Percentiles rank a stretch among this genome's conserved stretches.
Conservation (phyloP, 768 basidiomycete genomes). For the Hygrophorus russula region DNA sequence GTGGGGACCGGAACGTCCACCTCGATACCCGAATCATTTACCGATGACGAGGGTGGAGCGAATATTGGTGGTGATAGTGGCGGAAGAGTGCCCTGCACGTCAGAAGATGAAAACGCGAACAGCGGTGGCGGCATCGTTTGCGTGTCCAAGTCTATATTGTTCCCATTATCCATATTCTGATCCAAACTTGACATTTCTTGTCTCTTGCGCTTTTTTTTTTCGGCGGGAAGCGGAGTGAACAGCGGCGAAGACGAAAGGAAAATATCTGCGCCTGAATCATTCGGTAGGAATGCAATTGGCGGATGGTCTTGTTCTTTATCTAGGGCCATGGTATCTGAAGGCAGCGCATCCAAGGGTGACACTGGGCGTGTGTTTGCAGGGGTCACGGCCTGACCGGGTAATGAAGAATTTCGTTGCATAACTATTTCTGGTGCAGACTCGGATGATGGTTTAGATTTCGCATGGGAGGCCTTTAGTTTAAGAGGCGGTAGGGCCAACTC, state of each 20-base stretch:
- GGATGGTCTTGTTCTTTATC: conserved; percentile 14
- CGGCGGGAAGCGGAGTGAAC: conserved; percentile 11
- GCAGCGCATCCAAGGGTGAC: conserved; percentile 24
- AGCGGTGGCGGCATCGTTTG: too few relatives aligned
- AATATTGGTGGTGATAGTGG: background rate
- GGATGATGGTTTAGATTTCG: conserved; percentile 16
- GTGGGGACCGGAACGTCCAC: background rate
- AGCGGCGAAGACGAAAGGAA: conserved; percentile 19
- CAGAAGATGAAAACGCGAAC: too few relatives aligned
- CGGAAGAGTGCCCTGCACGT: too few relatives aligned
- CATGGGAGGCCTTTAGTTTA: conserved; percentile 16
- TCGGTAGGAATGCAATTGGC: conserved; percentile 23
- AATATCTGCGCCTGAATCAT: conserved; percentile 3
- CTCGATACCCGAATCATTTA: background rate
- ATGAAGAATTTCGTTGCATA: too few relatives aligned
- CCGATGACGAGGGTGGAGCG: background rate
- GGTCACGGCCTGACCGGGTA: too few relatives aligned
- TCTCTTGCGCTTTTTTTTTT: conserved; percentile 11
- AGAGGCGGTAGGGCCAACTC: conserved; percentile 19
- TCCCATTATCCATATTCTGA: background rate
- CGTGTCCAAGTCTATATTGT: conserved; percentile 1
- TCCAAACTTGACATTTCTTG: conserved; percentile 19
- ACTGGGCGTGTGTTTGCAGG: conserved; percentile 12
- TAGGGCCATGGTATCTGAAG: conserved; percentile 16
- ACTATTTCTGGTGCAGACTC: conserved; percentile 14